These are phyloP conservation scores for Diaporthe aspalathi DNA, from an alignment of 2,329 filamentous ascomycete species.

Conservation along the genomic window DNA sequence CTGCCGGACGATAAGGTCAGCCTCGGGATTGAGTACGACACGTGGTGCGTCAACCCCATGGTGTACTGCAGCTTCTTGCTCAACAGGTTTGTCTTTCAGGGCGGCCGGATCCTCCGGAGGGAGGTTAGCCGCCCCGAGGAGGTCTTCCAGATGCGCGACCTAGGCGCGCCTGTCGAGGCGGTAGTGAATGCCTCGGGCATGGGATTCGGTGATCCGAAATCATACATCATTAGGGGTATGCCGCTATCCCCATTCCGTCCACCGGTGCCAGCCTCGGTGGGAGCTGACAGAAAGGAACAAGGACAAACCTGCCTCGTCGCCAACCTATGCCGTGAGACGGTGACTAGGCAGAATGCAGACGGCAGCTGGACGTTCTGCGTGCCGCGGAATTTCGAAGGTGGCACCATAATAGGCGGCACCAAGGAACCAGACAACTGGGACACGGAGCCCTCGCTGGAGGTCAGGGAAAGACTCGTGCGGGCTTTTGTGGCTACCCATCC, in stretches of 20 bases:
- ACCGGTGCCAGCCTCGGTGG: not conserved
- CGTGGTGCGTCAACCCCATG: slow-evolving; percentile 66
- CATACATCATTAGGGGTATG: slow-evolving; percentile 58
- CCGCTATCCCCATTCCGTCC: not conserved
- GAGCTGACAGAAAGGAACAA: slow-evolving; percentile 36
- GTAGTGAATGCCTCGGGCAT: slow-evolving; percentile 60
- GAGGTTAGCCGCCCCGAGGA: slow-evolving; percentile 53
- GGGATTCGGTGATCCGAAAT: slow-evolving; percentile 55
- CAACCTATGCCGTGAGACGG: slow-evolving; percentile 51
- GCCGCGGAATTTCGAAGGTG: slow-evolving; percentile 70
- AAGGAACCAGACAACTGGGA: slow-evolving; percentile 71
- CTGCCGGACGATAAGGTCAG: slow-evolving; percentile 54
- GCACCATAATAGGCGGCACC: slow-evolving; percentile 74
- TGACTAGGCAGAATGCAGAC: slow-evolving; percentile 72
- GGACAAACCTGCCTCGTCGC: slow-evolving; percentile 61
- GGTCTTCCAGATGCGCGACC: slow-evolving; percentile 50
- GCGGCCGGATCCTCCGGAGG: slow-evolving; percentile 50
- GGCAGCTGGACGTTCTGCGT: slow-evolving; percentile 73
- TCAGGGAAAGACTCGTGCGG: slow-evolving; percentile 59
- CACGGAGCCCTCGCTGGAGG: slow-evolving; percentile 57
- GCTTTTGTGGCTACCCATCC: slow-evolving; percentile 51
- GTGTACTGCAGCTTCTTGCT: slow-evolving; percentile 63
- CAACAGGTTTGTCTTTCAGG: slow-evolving; percentile 53
- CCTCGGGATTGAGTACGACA: slow-evolving; percentile 64
- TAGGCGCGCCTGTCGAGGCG: slow-evolving; percentile 45